phyloP scores from a whole-genome alignment of 148 eudicot genomes.

The Drosera capensis region DNA sequence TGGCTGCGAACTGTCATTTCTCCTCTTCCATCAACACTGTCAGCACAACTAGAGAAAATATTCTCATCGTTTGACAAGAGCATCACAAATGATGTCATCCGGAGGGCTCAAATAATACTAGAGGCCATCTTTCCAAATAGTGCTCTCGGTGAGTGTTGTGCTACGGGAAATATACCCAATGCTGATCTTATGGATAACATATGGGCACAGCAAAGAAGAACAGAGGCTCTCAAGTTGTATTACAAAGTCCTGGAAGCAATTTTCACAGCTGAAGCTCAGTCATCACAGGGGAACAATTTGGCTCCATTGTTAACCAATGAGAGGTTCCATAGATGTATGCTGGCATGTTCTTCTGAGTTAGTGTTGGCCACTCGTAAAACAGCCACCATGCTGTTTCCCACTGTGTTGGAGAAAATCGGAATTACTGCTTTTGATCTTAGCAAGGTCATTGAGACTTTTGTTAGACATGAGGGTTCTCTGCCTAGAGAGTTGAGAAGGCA shows the following conservation, averaged over 20 bases:
- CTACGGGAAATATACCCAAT: slow-evolving; percentile 39
- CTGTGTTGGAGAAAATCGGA: slow-evolving; percentile 91
- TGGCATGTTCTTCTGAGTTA: slow-evolving; percentile 96
- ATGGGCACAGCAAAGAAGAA: slow-evolving; percentile 89
- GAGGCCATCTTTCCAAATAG: slow-evolving; percentile 91
- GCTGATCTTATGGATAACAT: slow-evolving; percentile 75
- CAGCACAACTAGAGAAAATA: slow-evolving; percentile 6
- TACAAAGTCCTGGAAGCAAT: slow-evolving; percentile 83
- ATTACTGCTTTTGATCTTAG: slow-evolving; percentile 98
- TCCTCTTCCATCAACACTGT: neutral
- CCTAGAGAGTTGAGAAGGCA: slow-evolving; percentile 92
- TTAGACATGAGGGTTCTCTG: slow-evolving; percentile 86
- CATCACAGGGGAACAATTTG: slow-evolving; percentile 61
- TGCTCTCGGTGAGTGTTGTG: slow-evolving; percentile 51
- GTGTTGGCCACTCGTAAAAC: slow-evolving; percentile 97
- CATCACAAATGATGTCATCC: slow-evolving; percentile 47
- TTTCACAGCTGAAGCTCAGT: slow-evolving; percentile 74
- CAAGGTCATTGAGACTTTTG: slow-evolving; percentile 95
- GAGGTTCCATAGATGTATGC: slow-evolving; percentile 96
- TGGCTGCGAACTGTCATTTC: neutral
- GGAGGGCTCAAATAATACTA: slow-evolving; percentile 74
- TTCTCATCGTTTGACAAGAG: slow-evolving; percentile 2
- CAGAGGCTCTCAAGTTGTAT: slow-evolving; percentile 73
- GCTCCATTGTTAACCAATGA: slow-evolving; percentile 81
- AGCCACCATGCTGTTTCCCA: slow-evolving; percentile 92